Evolutionary conservation across 345 rosid genomes (phyloP).

Genomic region (Cardamine occulta): DNA sequence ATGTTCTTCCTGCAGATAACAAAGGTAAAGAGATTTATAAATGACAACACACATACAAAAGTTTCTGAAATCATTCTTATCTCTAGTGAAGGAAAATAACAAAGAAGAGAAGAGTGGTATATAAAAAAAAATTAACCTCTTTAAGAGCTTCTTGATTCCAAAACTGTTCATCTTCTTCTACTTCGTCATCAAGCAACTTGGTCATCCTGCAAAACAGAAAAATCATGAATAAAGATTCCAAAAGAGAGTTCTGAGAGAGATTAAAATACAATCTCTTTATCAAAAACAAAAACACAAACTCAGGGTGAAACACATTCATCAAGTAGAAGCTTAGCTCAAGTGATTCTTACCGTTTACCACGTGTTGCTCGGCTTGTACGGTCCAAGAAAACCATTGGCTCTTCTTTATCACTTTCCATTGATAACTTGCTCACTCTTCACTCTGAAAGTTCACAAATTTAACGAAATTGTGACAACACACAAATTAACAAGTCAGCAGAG

Average conservation of each 20-base stretch:
- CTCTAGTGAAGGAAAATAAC: neutral
- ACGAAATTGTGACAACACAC: constrained; percentile 22
- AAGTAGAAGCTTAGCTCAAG: neutral
- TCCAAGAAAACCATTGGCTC: constrained; percentile 63
- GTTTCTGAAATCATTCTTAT: neutral
- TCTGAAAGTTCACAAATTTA: constrained; percentile 23
- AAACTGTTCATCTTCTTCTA: constrained; percentile 83
- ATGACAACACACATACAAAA: neutral
- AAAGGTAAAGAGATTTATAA: constrained; percentile 16
- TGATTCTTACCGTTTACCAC: constrained; percentile 70
- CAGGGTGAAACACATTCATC: neutral
- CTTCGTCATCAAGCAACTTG: constrained; percentile 83
- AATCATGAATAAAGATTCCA: neutral
- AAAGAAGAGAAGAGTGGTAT: constrained; percentile 5
- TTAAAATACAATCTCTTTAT: too few relatives aligned
- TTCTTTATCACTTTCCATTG: constrained; percentile 61
- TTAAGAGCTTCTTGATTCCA: constrained; percentile 97
- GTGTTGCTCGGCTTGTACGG: constrained; percentile 67
- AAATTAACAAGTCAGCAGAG: neutral
- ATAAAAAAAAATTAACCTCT: constrained; percentile 53
- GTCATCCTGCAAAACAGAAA: constrained; percentile 61
- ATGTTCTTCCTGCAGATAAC: constrained; percentile 66
- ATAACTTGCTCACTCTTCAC: constrained; percentile 10
- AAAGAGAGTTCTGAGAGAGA: neutral
- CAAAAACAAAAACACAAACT: neutral